Base-by-base conservation (phyloP, 1,284 basidiomycete genomes). In the Malassezia yamatoensis region DNA sequence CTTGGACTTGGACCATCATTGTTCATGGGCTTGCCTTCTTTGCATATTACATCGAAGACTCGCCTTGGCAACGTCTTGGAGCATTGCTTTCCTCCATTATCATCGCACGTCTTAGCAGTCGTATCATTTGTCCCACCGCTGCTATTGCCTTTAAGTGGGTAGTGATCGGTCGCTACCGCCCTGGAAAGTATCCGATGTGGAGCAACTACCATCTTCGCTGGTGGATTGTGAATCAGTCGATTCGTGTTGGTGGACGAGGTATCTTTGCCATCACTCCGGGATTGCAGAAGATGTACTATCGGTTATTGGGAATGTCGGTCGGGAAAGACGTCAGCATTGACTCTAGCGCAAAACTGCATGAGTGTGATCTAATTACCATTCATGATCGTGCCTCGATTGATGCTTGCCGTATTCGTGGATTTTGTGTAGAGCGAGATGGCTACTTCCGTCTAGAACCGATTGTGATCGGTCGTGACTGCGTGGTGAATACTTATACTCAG, bases 91-190 rank as follows among this genome's bases (percentile, higher is more conserved):
- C 67, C 32, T 73, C 72, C 5, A 67, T 74, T 49, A 32, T 67
- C 32, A 65, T 74, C 38, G 72, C 72, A 12, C 63, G 72, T 40
- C 54, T 74, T 41, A 73, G 70, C 6, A 67, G 65, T 59, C 72
- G 72, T 51, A 71, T 74, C 61, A 70, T 74, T 58, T 73, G 72
- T 51, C 72, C 72, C 35, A 53, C 68, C 52, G 67, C 67, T 11
- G 70, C 72, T 35, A 74, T 74, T 39, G 65, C 65, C n/a, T 74
- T 74, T 66, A 74, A 74, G 61, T 74, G 72, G 72, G 42, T 74
- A 50, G 67, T 74, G 52, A 72, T 74, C 34, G 72, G 72, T 38
- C 58, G 69, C 21, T 73, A 71, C 51, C 64, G 70, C 9, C 72
- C 72, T 1, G 72, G 72, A 49, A 67, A 67, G 42, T 74, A 74